Evolutionary conservation across 179 eudicot genomes (phyloP), one percentile per base, ranked within the genome.

Genomic region (Amaranthus tricolor): DNA sequence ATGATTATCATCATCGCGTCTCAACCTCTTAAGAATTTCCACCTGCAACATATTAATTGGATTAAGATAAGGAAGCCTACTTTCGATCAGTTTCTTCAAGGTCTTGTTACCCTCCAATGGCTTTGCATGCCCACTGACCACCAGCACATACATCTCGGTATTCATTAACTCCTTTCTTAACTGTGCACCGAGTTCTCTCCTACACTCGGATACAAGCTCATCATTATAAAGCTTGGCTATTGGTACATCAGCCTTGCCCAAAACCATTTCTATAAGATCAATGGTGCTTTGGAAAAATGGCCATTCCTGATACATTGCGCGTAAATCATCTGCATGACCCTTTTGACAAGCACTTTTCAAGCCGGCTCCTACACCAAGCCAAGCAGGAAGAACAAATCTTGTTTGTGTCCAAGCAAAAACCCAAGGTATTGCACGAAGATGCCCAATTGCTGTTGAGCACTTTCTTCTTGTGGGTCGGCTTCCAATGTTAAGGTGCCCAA

Each of bases 321-420:
- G 78, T 54, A 94, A 62, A 55, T 88, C 97, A 45, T 90, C 89
- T 1, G 87, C 82, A 68, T 85, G 81, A 21, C 98, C 97, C 76
- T 85, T 89, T 44, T 91, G 92, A 62, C 93, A 91, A 17, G 86
- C 90, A 63, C 83, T 86, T 73, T 90, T 84, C 48, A 94, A 74
- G 50, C 96, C 98, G 0, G 94, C 89, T 65, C 98, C 98, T 58
- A 93, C 93, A 58, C 97, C 98, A 10, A 91, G 97, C 98, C 98
- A 91, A 64, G 97, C 86, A 12, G 98, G 98, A 56, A 94, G 93
- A 50, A 88, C 90, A 66, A 91, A 89, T 57, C 98, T 74, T 6
- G 98, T 92, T 71, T 91, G 98, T 48, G 98, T 94, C 98, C 96
- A 91, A 4, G 98, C 97, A 55, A 94, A 94, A 11, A 94, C 68